These are phyloP conservation scores for Candida sp. DNA, from an alignment of 1,139 yeast genomes.

Conservation along the genomic window DNA sequence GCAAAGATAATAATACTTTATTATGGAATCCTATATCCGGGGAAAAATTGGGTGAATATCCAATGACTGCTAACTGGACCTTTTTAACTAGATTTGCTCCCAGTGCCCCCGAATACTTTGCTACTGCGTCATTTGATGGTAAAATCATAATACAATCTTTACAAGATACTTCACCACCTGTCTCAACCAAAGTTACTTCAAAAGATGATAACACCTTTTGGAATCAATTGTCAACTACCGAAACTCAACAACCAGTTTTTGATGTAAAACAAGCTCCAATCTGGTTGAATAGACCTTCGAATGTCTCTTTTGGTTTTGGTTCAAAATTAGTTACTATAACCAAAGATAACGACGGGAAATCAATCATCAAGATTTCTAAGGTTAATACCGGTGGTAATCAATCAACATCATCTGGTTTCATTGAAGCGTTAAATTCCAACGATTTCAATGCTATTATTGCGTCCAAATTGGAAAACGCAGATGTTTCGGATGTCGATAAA, in stretches of 20 bases:
- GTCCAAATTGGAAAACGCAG: slow-evolving; percentile 37
- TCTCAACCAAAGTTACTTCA: slow-evolving; percentile 39
- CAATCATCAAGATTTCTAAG: slow-evolving; percentile 49
- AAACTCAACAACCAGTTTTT: slow-evolving; percentile 71
- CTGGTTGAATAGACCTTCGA: slow-evolving; percentile 79
- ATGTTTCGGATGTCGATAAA: slow-evolving; percentile 42
- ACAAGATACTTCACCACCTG: slow-evolving; percentile 74
- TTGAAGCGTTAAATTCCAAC: slow-evolving; percentile 55
- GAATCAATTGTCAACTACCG: slow-evolving; percentile 72
- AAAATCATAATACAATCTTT: slow-evolving; percentile 79
- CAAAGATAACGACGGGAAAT: slow-evolving; percentile 36
- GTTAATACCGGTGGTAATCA: slow-evolving; percentile 32
- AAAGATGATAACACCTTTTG: slow-evolving; percentile 74
- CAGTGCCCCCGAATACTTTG: slow-evolving; percentile 83
- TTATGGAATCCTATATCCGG: slow-evolving; percentile 88
- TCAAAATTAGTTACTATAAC: slow-evolving; percentile 72
- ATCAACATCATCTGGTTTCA: slow-evolving; percentile 44
- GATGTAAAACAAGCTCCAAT: slow-evolving; percentile 76
- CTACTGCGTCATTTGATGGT: slow-evolving; percentile 91
- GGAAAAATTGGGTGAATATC: slow-evolving; percentile 76
- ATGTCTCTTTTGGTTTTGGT: slow-evolving; percentile 90
- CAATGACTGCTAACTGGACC: slow-evolving; percentile 92
- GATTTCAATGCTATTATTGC: slow-evolving; percentile 56
- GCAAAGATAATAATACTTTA: slow-evolving; percentile 84
- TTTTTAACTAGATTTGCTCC: slow-evolving; percentile 89